Conservation (phyloP, 192 early-diverging fungal species). For the Umbelopsis sp. region DNA sequence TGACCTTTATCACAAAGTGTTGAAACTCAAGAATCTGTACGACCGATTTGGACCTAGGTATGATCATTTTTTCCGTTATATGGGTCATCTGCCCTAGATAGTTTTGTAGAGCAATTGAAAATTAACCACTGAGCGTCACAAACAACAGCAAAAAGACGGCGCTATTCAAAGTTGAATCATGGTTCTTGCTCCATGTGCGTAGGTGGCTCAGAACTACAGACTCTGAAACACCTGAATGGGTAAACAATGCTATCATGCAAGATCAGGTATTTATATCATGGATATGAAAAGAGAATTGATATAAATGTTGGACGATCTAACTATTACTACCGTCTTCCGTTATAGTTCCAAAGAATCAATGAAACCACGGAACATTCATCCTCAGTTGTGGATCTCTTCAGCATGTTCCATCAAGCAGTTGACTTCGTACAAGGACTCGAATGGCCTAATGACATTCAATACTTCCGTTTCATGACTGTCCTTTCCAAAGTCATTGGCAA, state of each 20-base stretch:
- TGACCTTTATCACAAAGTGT: conserved; percentile 57
- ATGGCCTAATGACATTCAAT: conserved; percentile 61
- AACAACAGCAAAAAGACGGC: conserved; percentile 30
- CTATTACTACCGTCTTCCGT: background rate
- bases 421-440: conserved; percentile 69
- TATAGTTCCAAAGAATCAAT: conserved; percentile 57
- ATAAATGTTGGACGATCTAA: too few relatives aligned
- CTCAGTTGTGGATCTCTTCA: conserved; percentile 80
- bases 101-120: too few relatives aligned
- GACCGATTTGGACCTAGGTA: conserved; percentile 51
- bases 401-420: conserved; percentile 73
- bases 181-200: conserved; percentile 72
- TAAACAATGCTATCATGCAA: conserved; percentile 60
- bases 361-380: conserved; percentile 63
- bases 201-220: conserved; percentile 67
- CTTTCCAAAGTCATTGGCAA: conserved; percentile 69
- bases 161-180: conserved; percentile 69
- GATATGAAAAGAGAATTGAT: too few relatives aligned
- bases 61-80: background rate
- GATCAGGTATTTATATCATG: conserved; percentile 52
- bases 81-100: background rate
- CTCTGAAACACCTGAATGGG: conserved; percentile 70
- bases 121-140: too few relatives aligned
- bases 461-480: conserved; percentile 62
- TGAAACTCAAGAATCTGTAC: conserved; percentile 47